Percentiles rank a stretch among this genome's conserved stretches.
Conservation (phyloP, 83 land plant genomes). For the Picea engelmannii region DNA sequence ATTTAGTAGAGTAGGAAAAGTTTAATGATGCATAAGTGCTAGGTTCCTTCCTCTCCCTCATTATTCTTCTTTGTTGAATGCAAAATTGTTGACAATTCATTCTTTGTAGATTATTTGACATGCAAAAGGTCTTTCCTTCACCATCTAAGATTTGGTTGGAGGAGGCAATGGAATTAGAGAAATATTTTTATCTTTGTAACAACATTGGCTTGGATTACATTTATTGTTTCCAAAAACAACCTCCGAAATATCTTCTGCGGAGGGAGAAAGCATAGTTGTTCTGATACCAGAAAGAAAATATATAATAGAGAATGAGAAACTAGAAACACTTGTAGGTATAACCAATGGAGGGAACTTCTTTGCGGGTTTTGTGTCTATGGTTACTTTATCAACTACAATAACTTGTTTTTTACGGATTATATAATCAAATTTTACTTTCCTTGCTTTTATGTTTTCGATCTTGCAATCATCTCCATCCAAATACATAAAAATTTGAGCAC, state of each 20-base stretch:
- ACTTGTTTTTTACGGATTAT: constrained; percentile 17
- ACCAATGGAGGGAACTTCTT: constrained; percentile 59
- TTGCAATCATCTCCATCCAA: not conserved
- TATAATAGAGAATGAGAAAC: constrained; percentile 86
- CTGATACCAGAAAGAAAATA: constrained; percentile 90
- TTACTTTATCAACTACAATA: constrained; percentile 19
- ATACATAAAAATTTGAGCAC: not conserved
- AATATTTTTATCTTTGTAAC: too few species aligned
- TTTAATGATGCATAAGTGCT: too few species aligned
- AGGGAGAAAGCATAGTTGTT: constrained; percentile 59
- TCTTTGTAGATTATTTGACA: too few species aligned
- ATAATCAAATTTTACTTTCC: constrained; percentile 43
- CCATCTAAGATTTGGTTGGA: too few species aligned
- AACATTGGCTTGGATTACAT: too few species aligned
- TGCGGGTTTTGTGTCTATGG: constrained; percentile 36
- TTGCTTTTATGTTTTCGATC: not conserved
- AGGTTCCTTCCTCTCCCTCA: too few species aligned
- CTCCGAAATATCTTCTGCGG: constrained; percentile 45
- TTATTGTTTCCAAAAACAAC: not conserved
- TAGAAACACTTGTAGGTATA: constrained; percentile 80
- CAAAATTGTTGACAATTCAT: too few species aligned
- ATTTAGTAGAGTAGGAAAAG: too few species aligned
- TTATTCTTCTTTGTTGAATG: too few species aligned
- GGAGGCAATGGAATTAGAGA: too few species aligned
- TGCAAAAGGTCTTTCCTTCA: too few species aligned